phyloP scores from a whole-genome alignment of 305 asterid species.

The Fraxinus floribunda region DNA sequence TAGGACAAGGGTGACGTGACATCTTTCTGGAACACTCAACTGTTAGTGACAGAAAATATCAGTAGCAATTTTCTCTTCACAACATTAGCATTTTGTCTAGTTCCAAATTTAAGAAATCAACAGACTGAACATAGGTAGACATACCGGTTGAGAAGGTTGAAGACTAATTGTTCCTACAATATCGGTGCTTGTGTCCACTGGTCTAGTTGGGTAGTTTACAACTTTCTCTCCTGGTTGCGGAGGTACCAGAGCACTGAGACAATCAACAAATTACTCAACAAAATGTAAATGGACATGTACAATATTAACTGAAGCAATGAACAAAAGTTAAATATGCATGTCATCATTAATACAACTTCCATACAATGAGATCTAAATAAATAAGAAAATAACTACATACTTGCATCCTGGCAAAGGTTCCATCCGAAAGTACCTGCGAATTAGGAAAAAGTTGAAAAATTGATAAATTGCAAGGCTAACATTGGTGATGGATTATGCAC shows the following conservation, averaged over 20 bases:
- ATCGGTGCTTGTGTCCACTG: constrained; percentile 88
- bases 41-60: constrained; percentile 16
- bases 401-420: constrained; percentile 94
- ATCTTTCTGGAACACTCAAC: constrained; percentile 15
- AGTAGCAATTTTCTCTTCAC: constrained; percentile 15
- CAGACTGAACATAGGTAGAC: constrained; percentile 24
- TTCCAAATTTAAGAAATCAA: constrained; percentile 12
- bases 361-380: not conserved
- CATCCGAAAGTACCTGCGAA: constrained; percentile 81
- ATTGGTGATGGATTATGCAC: constrained; percentile 3
- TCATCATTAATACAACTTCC: not conserved
- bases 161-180: constrained; percentile 94
- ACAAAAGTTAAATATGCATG: not conserved
- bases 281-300: constrained; percentile 11
- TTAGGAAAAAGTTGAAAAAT: constrained; percentile 6
- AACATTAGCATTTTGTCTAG: constrained; percentile 13
- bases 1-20: not conserved
- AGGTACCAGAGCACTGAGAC: constrained; percentile 70
- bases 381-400: constrained; percentile 44
- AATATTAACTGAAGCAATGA: constrained; percentile 4
- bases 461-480: constrained; percentile 9
- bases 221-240: constrained; percentile 94
- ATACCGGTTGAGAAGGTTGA: constrained; percentile 88
- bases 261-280: constrained; percentile 23
- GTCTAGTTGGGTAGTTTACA: constrained; percentile 86